phyloP scores from a whole-genome alignment of 306 rosid genomes.

The Vachellia pachyceras region DNA sequence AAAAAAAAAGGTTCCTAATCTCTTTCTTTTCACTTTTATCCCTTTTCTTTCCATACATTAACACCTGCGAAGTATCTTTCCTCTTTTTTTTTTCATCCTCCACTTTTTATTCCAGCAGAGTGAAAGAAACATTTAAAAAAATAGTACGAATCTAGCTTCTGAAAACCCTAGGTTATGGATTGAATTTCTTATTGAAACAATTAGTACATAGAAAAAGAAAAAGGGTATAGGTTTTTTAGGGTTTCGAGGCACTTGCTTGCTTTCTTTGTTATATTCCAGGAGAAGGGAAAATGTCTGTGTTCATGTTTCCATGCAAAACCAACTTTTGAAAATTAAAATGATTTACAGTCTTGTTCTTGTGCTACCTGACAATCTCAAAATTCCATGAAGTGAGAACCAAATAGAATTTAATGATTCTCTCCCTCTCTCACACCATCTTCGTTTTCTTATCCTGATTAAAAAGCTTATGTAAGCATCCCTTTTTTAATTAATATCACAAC shows the following conservation, averaged over 20 bases:
- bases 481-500: neutral
- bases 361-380: conserved; percentile 51
- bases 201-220: neutral
- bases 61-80: conserved; percentile 4
- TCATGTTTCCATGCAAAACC: conserved; percentile 48
- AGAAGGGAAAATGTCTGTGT: conserved; percentile 1
- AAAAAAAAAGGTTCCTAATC: neutral
- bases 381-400: conserved; percentile 54
- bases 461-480: conserved; percentile 25
- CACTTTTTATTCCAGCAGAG: neutral
- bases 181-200: conserved; percentile 25
- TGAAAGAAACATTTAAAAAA: neutral
- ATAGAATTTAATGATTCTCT: conserved; percentile 40
- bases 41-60: conserved; percentile 1
- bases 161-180: conserved; percentile 20
- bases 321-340: conserved; percentile 33
- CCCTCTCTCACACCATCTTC: conserved; percentile 37
- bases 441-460: conserved; percentile 30
- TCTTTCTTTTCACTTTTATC: neutral
- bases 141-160: neutral
- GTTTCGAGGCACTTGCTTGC: conserved; percentile 22
- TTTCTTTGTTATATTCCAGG: neutral
- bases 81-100: neutral
- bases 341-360: conserved; percentile 19
- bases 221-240: conserved; percentile 13